These are phyloP conservation scores for Trametes cingulata DNA, from an alignment of 768 basidiomycete genomes.

Conservation along the genomic window DNA sequence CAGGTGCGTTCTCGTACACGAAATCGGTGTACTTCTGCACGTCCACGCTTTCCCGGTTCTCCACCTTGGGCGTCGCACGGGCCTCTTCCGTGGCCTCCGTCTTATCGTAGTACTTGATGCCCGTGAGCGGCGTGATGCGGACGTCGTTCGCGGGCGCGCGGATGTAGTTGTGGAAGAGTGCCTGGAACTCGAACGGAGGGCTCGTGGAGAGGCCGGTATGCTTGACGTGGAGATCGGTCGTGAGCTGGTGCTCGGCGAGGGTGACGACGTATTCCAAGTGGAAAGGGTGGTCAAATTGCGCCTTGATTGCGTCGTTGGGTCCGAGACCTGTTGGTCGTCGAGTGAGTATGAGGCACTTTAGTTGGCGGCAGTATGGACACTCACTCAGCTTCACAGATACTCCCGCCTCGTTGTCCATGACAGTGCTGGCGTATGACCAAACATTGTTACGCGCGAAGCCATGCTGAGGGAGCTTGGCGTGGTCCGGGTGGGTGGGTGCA, in stretches of 20 bases:
- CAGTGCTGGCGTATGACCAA: slow-evolving; percentile 69
- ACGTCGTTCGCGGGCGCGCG: slow-evolving; percentile 60
- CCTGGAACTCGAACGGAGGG: slow-evolving; percentile 79
- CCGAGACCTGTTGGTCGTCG: slow-evolving; percentile 51
- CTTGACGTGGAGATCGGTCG: slow-evolving; percentile 77
- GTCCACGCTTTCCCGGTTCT: slow-evolving; percentile 63
- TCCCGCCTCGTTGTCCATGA: slow-evolving; percentile 66
- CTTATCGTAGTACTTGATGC: slow-evolving; percentile 79
- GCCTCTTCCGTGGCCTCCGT: slow-evolving; percentile 58
- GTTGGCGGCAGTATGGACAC: slow-evolving; percentile 27
- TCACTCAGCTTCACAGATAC: slow-evolving; percentile 80
- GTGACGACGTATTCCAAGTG: slow-evolving; percentile 80
- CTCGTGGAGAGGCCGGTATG: slow-evolving; percentile 57
- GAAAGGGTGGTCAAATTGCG: slow-evolving; percentile 66
- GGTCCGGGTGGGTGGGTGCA: slow-evolving; percentile 72
- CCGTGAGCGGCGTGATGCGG: slow-evolving; percentile 63
- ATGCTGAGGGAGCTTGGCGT: slow-evolving; percentile 75
- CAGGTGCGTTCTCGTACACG: slow-evolving; percentile 68
- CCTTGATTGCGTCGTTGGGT: slow-evolving; percentile 58
- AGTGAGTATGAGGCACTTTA: neutral
- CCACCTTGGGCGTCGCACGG: slow-evolving; percentile 51
- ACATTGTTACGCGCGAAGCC: slow-evolving; percentile 82
- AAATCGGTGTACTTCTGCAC: slow-evolving; percentile 70
- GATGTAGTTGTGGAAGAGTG: slow-evolving; percentile 91
- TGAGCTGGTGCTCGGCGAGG: slow-evolving; percentile 69